Evolutionary conservation across 2,329 filamentous ascomycete genomes (phyloP).

Genomic region (Talaromyces sp.): DNA sequence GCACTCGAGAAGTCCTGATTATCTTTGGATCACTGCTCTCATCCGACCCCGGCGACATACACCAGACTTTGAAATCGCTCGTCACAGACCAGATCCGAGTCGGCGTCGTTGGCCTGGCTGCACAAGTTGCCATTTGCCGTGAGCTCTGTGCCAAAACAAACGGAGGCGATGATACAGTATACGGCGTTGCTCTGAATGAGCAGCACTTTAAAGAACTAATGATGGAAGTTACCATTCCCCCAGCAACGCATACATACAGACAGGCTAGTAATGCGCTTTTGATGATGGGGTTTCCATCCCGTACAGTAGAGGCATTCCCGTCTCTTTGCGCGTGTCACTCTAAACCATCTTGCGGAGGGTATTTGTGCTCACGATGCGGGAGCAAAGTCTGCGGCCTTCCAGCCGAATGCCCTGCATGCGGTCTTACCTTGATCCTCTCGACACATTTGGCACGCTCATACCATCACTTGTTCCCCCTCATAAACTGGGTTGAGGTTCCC

Average conservation of each 20-base stretch:
- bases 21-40: constrained; percentile 88
- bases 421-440: constrained; percentile 86
- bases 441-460: constrained; percentile 92
- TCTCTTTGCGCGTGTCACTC: constrained; percentile 91
- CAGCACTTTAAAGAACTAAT: constrained; percentile 85
- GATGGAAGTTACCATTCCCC: constrained; percentile 82
- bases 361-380: constrained; percentile 82
- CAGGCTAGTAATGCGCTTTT: constrained; percentile 57
- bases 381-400: constrained; percentile 87
- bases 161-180: constrained; percentile 64
- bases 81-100: constrained; percentile 81
- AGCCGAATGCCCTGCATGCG: constrained; percentile 84
- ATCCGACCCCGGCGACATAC: constrained; percentile 90
- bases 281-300: constrained; percentile 97
- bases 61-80: constrained; percentile 77
- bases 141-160: constrained; percentile 89
- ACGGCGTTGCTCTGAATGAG: constrained; percentile 82
- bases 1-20: constrained; percentile 86
- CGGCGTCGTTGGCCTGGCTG: constrained; percentile 82
- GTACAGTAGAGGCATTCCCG: constrained; percentile 66
- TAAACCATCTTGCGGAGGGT: constrained; percentile 75
- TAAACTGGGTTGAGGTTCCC: constrained; percentile 84
- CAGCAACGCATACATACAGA: constrained; percentile 65
- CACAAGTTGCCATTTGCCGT: constrained; percentile 85
- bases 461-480: constrained; percentile 84